Evolutionary conservation across 2,329 filamentous ascomycete species (phyloP), one percentile per base, ranked within the genome.

Genomic region (Colletotrichum navitas): DNA sequence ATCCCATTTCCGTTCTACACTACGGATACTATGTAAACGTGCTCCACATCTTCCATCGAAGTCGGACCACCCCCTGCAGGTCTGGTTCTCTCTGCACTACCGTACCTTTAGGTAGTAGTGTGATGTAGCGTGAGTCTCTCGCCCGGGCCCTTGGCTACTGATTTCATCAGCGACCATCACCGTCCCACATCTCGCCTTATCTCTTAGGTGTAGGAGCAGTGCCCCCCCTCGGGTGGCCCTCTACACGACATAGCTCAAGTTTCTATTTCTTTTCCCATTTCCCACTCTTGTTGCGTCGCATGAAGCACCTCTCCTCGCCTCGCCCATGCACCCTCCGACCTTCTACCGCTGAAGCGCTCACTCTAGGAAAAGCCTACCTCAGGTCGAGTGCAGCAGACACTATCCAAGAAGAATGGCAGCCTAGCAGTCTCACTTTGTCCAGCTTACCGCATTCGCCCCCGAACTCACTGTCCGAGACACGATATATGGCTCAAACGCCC

Each of bases 251-350:
- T 63, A 63, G 56, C 68, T 59, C 45, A 41, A 18, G 43, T 71
- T 68, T 63, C 68, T 71, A 68, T 64, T 71, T 71, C 65, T 60
- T 68, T 56, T 55, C 54, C 65, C 65, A 49, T 68, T 63, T 71
- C 68, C 68, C 65, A 60, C 65, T 54, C 26, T 59, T 58, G 29
- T 36, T 68, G 24, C 32, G 36, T 49, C 24, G 29, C 18, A 58
- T 55, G 29, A 51, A 63, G 61, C 36, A 21, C 24, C 36, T 36
- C 29, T 21, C 21, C 14, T 24, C 63, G 18, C 45, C 43, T 51
- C 26, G 52, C 26, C 41, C 41, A 24, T 61, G 18, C 32, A 55
- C 51, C 36, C 59, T 43, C 32, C 16, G 24, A 18, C 43, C 18
- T 16, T 18, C 12, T 24, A 11, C 14, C 12, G 3, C 41, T 49